Percentiles rank a stretch among this genome's conserved stretches.
Conservation (phyloP, 257 asterid genomes). For the Petunia axillaris region DNA sequence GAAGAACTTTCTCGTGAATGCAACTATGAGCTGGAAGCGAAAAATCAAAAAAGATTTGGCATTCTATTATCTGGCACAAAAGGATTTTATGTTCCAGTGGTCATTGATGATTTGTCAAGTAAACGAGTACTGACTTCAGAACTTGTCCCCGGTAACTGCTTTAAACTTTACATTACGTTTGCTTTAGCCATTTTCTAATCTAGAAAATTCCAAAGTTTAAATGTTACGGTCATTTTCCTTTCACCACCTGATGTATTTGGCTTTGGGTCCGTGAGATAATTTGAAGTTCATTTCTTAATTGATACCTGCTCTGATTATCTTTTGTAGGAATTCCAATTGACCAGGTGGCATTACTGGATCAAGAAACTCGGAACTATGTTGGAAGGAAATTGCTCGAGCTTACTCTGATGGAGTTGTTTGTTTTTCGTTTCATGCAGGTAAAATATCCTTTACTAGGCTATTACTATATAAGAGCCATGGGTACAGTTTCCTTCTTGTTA, state of each 20-base stretch:
- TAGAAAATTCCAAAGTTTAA: background rate
- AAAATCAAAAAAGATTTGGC: conserved; percentile 78
- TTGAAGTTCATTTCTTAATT: conserved; percentile 21
- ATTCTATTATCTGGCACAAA: conserved; percentile 49
- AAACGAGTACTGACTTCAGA: conserved; percentile 86
- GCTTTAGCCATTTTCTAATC: background rate
- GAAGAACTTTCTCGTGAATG: conserved; percentile 96
- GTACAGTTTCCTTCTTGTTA: background rate
- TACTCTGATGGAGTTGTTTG: conserved; percentile 77
- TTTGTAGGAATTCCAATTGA: conserved; percentile 84
- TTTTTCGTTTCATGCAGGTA: conserved; percentile 97
- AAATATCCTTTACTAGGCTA: conserved; percentile 29
- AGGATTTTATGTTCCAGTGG: conserved; percentile 86
- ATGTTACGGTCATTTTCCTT: background rate
- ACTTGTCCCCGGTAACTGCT: conserved; percentile 78
- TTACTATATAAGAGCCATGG: conserved; percentile 10
- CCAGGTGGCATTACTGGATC: conserved; percentile 77
- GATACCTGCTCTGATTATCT: conserved; percentile 27
- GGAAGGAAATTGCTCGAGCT: conserved; percentile 87
- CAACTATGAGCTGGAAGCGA: conserved; percentile 82
- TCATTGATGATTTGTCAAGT: conserved; percentile 77
- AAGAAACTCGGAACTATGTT: conserved; percentile 80
- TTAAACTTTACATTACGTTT: conserved; percentile 25
- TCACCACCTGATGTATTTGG: conserved; percentile 9
- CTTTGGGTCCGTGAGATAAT: background rate